Conservation (phyloP, 768 basidiomycete species). For the Podaxis carcinomalis region DNA sequence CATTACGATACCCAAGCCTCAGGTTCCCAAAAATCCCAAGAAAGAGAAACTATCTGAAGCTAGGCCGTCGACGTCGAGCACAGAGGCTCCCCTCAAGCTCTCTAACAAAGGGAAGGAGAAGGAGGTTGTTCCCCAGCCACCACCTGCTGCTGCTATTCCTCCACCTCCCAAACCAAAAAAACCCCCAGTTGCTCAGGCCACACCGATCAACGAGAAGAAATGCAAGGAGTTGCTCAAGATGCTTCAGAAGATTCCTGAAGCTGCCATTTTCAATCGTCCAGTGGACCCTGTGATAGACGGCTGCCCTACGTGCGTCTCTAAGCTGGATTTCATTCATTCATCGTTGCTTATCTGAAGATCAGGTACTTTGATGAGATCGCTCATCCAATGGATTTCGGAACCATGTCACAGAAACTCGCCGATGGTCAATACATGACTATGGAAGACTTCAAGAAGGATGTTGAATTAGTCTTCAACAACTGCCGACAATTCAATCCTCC, state of each 20-base stretch:
- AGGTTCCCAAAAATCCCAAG: conserved; percentile 31
- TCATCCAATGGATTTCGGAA: conserved; percentile 91
- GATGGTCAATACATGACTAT: conserved; percentile 69
- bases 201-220: conserved; percentile 78
- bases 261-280: conserved; percentile 69
- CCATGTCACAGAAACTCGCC: conserved; percentile 66
- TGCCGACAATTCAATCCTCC: conserved; percentile 92
- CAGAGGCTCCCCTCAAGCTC: conserved; percentile 30
- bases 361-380: conserved; percentile 92
- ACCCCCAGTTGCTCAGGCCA: conserved; percentile 29
- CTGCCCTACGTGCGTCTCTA: conserved; percentile 77
- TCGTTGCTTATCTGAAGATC: conserved; percentile 10
- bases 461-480: conserved; percentile 82
- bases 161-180: conserved; percentile 31
- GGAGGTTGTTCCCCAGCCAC: conserved; percentile 36
- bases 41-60: conserved; percentile 37
- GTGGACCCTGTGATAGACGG: conserved; percentile 83
- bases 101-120: conserved; percentile 76
- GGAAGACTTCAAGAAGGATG: conserved; percentile 77
- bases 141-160: conserved; percentile 19
- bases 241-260: conserved; percentile 60
- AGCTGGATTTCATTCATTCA: background rate
- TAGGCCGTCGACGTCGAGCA: conserved; percentile 12
- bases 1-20: conserved; percentile 10
- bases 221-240: conserved; percentile 66